Evolutionary conservation across 805 yeast species (phyloP).

Genomic region (Metschnikowia lunata): DNA sequence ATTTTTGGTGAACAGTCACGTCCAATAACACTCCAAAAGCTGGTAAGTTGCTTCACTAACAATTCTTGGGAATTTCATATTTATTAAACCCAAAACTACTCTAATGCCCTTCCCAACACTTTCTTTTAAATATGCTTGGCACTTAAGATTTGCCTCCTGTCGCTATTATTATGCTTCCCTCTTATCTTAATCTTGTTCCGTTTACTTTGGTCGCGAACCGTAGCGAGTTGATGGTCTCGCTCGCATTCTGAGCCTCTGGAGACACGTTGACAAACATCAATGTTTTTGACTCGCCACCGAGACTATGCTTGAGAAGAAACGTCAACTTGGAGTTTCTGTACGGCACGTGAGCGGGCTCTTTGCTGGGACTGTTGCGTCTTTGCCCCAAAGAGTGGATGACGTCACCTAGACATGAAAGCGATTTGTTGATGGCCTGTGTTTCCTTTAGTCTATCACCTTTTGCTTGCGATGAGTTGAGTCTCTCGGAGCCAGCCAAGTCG

Average conservation of each 20-base stretch:
- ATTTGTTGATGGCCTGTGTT: conserved; percentile 84
- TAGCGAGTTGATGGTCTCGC: conserved; percentile 79
- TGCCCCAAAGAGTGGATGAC: conserved; percentile 69
- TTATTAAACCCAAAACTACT: no score
- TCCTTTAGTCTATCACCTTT: conserved; percentile 79
- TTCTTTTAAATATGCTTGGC: no score
- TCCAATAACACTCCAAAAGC: no score
- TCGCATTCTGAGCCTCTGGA: conserved; percentile 55
- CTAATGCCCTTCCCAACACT: no score
- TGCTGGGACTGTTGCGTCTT: conserved; percentile 25
- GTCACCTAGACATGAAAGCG: conserved; percentile 84
- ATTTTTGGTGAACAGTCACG: no score
- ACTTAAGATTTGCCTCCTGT: no score
- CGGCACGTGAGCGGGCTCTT: conserved; percentile 47
- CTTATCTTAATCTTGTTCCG: conserved; percentile 33
- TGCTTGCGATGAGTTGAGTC: conserved; percentile 70
- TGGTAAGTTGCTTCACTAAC: no score
- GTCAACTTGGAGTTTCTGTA: conserved; percentile 74
- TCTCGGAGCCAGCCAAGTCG: conserved; percentile 93
- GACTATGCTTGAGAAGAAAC: conserved; percentile 74
- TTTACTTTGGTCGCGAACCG: conserved; percentile 87
- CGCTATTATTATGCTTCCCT: not conserved
- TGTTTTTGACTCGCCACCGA: conserved; percentile 83
- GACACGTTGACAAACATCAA: conserved; percentile 90
- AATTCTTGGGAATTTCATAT: no score